A percentile compares a stretch with the other conserved stretches of the same genome.
These are phyloP conservation scores for Carex cristatella DNA, from an alignment of 176 grass and related monocot species.

Conservation along the genomic window DNA sequence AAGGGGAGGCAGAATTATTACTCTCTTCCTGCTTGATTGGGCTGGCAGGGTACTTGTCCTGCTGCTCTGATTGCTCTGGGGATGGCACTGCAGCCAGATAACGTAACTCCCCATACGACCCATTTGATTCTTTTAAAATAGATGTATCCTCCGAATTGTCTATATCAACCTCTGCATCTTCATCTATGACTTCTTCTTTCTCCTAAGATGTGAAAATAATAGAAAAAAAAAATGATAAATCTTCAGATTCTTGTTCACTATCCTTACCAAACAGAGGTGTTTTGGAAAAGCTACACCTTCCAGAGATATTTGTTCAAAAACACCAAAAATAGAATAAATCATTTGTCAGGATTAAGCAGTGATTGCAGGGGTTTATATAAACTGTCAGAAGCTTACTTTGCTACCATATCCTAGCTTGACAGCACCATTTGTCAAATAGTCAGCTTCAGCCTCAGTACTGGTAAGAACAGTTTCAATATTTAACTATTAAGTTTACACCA, in stretches of 20 bases:
- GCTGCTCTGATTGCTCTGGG: constrained; percentile 68
- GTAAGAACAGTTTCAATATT: neutral
- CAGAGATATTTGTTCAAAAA: constrained; percentile 12
- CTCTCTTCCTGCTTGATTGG: constrained; percentile 86
- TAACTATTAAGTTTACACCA: neutral
- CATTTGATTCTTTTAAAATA: constrained; percentile 55
- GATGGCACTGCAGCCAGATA: constrained; percentile 68
- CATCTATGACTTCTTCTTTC: constrained; percentile 61
- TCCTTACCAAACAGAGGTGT: neutral
- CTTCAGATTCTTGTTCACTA: neutral
- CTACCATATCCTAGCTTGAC: neutral
- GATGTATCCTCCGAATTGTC: constrained; percentile 55
- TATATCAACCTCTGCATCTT: constrained; percentile 75
- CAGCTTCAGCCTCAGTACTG: neutral
- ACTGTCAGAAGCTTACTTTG: neutral
- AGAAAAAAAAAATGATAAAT: constrained; percentile 1
- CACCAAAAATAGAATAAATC: neutral
- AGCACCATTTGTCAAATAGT: neutral
- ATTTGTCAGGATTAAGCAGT: neutral
- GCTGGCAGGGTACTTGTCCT: constrained; percentile 79
- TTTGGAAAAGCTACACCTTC: neutral
- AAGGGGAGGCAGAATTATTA: constrained; percentile 82
- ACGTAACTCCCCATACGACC: constrained; percentile 48
- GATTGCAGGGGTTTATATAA: neutral
- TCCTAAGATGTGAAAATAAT: constrained; percentile 43